Percentiles rank a stretch among this genome's conserved stretches.
These are phyloP conservation scores for Saccharomycopsis oosterbeekiorum DNA, from an alignment of 805 yeast genomes.

Conservation along the genomic window DNA sequence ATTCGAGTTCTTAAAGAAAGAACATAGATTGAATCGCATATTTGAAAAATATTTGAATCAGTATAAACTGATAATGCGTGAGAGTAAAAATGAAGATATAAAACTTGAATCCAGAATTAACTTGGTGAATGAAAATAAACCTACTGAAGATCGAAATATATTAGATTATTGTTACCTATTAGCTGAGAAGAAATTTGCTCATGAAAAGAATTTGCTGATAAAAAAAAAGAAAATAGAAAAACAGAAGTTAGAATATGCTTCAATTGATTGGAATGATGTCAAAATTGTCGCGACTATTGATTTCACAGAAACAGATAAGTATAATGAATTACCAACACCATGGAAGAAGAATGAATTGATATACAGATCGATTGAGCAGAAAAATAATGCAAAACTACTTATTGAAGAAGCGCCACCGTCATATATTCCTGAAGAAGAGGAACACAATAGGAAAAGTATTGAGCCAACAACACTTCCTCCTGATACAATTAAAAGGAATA, in stretches of 20 bases:
- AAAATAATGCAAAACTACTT: conserved; percentile 27
- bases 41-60: conserved; percentile 45
- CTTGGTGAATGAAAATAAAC: conserved; percentile 26
- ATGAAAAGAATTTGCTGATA: neutral
- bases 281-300: conserved; percentile 57
- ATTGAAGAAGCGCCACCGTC: conserved; percentile 34
- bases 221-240: conserved; percentile 22
- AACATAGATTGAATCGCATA: conserved; percentile 50
- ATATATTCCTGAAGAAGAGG: neutral
- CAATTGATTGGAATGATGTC: conserved; percentile 85
- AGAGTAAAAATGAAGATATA: neutral
- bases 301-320: conserved; percentile 52
- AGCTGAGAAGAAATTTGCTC: conserved; percentile 10
- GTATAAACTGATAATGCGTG: conserved; percentile 30
- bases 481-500: conserved; percentile 30
- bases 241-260: conserved; percentile 50
- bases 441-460: conserved; percentile 9
- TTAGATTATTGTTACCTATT: neutral
- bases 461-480: conserved; percentile 4
- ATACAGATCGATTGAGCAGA: conserved; percentile 49
- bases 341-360: conserved; percentile 49
- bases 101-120: conserved; percentile 23
- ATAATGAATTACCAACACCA: conserved; percentile 44
- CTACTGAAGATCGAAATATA: conserved; percentile 5
- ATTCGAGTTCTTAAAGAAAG: conserved; percentile 54